Percentiles rank a stretch among this genome's conserved stretches.
These are phyloP conservation scores for Pythium folliculosum DNA, from an alignment of 352 stramenopile species.

Conservation along the genomic window DNA sequence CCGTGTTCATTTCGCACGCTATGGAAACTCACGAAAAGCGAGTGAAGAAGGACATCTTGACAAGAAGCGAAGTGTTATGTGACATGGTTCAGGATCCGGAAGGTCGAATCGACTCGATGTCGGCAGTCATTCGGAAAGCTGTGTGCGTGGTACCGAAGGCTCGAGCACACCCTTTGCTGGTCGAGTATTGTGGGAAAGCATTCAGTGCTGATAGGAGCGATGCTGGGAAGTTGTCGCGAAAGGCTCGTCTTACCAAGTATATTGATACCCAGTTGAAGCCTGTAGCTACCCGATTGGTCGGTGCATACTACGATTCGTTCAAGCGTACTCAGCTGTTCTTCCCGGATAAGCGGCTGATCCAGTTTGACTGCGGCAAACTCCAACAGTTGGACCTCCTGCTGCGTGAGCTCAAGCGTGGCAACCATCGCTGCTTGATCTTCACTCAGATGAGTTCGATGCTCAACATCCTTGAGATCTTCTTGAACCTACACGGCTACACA, in stretches of 20 bases:
- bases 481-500: conserved; percentile 97
- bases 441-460: conserved; percentile 99
- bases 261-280: conserved; percentile 28
- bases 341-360: conserved; percentile 95
- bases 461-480: conserved; percentile 98
- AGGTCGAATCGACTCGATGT: conserved; percentile 44
- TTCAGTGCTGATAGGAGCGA: conserved; percentile 34
- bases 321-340: conserved; percentile 93
- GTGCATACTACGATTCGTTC: conserved; percentile 57
- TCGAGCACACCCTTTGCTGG: conserved; percentile 37
- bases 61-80: conserved; percentile 39
- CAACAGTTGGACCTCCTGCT: conserved; percentile 91
- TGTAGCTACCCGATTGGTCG: conserved; percentile 41
- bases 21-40: conserved; percentile 67
- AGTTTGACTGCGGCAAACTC: conserved; percentile 97
- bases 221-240: conserved; percentile 39
- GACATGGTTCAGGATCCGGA: conserved; percentile 50
- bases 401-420: conserved; percentile 93
- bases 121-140: conserved; percentile 55
- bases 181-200: conserved; percentile 45
- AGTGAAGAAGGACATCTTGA: conserved; percentile 9
- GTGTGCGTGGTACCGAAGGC: conserved; percentile 79
- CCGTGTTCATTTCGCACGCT: conserved; percentile 67
- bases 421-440: conserved; percentile 95
- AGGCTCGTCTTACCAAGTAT: conserved; percentile 26